These are phyloP conservation scores for Nakaseomyces sp. DNA, from an alignment of 1,139 yeast genomes.

Conservation along the genomic window DNA sequence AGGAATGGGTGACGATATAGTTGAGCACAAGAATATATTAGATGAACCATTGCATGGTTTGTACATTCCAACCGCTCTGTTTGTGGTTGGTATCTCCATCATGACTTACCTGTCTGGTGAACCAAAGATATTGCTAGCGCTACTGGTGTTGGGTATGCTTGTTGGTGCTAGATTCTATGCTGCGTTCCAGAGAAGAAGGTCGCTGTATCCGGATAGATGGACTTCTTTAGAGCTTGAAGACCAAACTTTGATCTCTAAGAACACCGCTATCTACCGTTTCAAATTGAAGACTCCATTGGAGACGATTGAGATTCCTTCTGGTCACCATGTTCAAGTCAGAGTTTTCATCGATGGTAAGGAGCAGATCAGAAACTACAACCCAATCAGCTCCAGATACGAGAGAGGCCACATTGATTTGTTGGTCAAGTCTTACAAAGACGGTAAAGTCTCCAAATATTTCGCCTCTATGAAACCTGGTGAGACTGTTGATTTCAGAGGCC, in stretches of 20 bases:
- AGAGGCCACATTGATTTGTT: slow-evolving; percentile 65
- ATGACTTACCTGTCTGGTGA: slow-evolving; percentile 36
- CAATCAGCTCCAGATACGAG: slow-evolving; percentile 62
- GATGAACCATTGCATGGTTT: slow-evolving; percentile 65
- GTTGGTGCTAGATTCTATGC: slow-evolving; percentile 40
- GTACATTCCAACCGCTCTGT: slow-evolving; percentile 55
- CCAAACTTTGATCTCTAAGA: slow-evolving; percentile 58
- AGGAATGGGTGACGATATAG: slow-evolving; percentile 14
- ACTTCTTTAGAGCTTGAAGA: slow-evolving; percentile 59
- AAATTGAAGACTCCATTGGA: slow-evolving; percentile 53
- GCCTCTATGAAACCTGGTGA: slow-evolving; percentile 58
- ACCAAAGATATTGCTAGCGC: slow-evolving; percentile 41
- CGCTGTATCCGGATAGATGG: slow-evolving; percentile 48
- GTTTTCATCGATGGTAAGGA: slow-evolving; percentile 50
- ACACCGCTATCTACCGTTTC: slow-evolving; percentile 67
- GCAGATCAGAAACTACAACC: slow-evolving; percentile 61
- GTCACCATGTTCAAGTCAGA: slow-evolving; percentile 58
- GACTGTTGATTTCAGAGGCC: slow-evolving; percentile 63
- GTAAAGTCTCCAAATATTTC: slow-evolving; percentile 55
- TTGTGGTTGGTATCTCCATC: slow-evolving; percentile 53
- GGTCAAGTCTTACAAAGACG: slow-evolving; percentile 64
- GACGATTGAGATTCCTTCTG: slow-evolving; percentile 57
- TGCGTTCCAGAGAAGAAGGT: slow-evolving; percentile 40
- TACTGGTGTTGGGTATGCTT: slow-evolving; percentile 28
- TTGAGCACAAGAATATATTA: slow-evolving; percentile 37